Evolutionary conservation across 1,284 basidiomycete genomes (phyloP), one percentile per base, ranked within the genome.

Genomic region (Paramarasmius palmivorus): DNA sequence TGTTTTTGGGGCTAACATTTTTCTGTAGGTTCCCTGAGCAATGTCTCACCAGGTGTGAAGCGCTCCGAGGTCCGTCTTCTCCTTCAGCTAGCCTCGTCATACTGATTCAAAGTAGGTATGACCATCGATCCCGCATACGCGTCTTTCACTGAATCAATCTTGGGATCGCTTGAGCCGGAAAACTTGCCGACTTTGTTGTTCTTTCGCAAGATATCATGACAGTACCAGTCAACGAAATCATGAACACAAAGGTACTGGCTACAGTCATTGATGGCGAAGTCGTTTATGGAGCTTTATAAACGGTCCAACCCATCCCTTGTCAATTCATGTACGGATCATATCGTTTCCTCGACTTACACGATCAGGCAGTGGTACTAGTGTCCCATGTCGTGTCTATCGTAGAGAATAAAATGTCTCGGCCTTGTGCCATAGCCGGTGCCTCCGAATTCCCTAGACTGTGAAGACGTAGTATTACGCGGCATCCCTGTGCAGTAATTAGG

Each of bases 111-210:
- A 3, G 7, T 32, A 68, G 89, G 93, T 7, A 93, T 96, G 84
- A 97, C 95, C 0, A 72, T 87, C 23, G 91, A 92, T 59, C 83
- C 92, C 0, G 93, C 95, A 0, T 95, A 90, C 63, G 93, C 94
- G 0, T 83, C 90, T 0, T 95, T 95, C 65, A 76, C 85, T 1
- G 92, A 94, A 61, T 68, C 83, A 17, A 71, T 75, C 8, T 71
- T 89, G 0, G 93, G 90, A 0, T 89, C 85, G 0, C 75, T 97
- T 36, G 73, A 71, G 2, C 68, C 76, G 0, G 92, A 2, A 93
- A 92, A 68, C 83, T 85, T 58, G 94, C 93, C 4, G 94, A 97
- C 66, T 92, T 90, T 56, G 89, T 94, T 23, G 71, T 95, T 5
- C 76, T 94, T 53, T 84, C 93, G 63, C 79, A 80, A 41, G 83